phyloP scores from a whole-genome alignment of 2,329 filamentous ascomycete genomes.

The Exophiala oligosperma region DNA sequence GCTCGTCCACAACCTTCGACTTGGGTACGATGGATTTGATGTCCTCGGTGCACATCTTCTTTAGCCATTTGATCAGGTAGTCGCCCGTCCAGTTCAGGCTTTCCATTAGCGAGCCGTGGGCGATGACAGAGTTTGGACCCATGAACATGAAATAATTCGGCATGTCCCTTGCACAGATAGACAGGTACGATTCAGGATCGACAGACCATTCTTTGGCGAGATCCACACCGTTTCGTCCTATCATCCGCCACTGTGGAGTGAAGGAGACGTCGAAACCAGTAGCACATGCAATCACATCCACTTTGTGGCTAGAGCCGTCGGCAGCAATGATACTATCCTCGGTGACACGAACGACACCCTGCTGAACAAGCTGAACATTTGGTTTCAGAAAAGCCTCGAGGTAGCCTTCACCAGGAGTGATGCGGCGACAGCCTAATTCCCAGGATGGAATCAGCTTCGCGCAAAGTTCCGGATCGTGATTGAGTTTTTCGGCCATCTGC shows the following conservation, averaged over 20 bases:
- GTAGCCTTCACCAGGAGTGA: constrained; percentile 29
- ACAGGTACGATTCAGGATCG: constrained; percentile 33
- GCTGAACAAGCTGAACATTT: constrained; percentile 35
- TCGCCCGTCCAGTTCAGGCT: constrained; percentile 30
- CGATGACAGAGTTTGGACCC: constrained; percentile 32
- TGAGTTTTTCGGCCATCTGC: constrained; percentile 12
- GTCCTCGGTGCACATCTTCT: constrained; percentile 36
- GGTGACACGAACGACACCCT: constrained; percentile 32
- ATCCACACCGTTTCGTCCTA: constrained; percentile 37
- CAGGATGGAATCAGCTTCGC: constrained; percentile 31
- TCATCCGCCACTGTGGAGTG: constrained; percentile 45
- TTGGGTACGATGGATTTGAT: constrained; percentile 35
- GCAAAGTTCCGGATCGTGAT: constrained; percentile 28
- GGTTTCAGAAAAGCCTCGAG: constrained; percentile 28
- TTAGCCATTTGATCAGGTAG: constrained; percentile 33
- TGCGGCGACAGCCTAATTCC: constrained; percentile 25
- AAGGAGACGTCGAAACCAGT: constrained; percentile 35
- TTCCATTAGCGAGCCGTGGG: constrained; percentile 33
- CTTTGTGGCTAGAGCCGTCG: constrained; percentile 29
- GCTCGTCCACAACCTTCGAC: constrained; percentile 34
- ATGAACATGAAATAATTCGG: constrained; percentile 37
- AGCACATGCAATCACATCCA: constrained; percentile 31
- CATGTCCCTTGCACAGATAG: constrained; percentile 28
- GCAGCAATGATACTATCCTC: constrained; percentile 30
- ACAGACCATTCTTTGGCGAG: constrained; percentile 46